Base-by-base conservation (phyloP, 139 green algal species). In the Trebouxia sp. region DNA sequence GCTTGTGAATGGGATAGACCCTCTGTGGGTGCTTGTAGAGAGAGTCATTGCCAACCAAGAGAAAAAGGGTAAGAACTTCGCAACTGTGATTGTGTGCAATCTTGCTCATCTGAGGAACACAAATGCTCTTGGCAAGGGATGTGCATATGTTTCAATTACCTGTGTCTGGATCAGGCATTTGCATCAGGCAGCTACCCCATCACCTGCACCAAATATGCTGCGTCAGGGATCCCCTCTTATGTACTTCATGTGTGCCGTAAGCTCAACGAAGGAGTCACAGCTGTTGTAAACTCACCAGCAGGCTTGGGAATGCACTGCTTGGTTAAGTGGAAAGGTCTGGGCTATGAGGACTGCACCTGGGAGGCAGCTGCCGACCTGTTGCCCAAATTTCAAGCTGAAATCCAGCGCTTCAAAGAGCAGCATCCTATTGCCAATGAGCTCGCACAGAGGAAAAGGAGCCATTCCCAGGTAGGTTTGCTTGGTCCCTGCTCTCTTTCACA, bases 301-400 rank as follows among this genome's bases (percentile, higher is more conserved):
- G 47, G 20, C 47, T 53, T 53, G 15, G 47, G 4, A 17, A 53
- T 53, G 35, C 53, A 76, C 53, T 80, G 56, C 69, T 43, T 80
- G 41, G 43, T 80, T 8, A 80, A 84, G 51, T 79, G 70, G 69
- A 55, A 62, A 41, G 80, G 42, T 0, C 51, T 80, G 26, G 70
- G 50, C 30, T 80, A 80, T 50, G 50, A 79, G 11, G 70, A 84
- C 2, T 75, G 30, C 42, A 79, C 50, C 41, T 76, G 74, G 65
- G 80, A 80, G 70, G 28, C 42, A 28, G 15, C 12, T 7, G 10
- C 17, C 15, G 78, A 50, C 10, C n/a, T 66, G 4, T 26, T 82
- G 32, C n/a, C 42, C n/a, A 50, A 35, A 38, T 79, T 79, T 30
- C 41, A 51, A 5, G 28, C 28, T 15, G n/a, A 82, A n/a, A 37